Evolutionary conservation across 352 stramenopile species (phyloP).

Genomic region (Globisporangium parvum): DNA sequence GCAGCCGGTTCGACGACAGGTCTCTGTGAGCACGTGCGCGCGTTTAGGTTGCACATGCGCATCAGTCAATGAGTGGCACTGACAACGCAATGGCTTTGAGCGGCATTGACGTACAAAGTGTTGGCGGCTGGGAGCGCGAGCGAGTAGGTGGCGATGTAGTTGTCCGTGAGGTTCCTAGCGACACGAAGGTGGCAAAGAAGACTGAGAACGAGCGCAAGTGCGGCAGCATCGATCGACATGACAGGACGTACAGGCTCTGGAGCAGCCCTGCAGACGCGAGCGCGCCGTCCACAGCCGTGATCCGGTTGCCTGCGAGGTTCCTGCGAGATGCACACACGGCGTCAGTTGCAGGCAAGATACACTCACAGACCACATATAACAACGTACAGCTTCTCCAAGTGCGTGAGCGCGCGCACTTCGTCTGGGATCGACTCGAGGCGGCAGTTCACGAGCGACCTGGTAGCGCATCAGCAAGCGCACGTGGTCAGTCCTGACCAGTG

Average conservation of each 20-base stretch:
- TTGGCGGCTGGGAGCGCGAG: conserved; percentile 27
- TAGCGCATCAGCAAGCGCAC: background rate
- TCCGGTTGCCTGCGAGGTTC: conserved; percentile 40
- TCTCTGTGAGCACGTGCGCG: conserved; percentile 33
- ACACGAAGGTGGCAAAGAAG: background rate
- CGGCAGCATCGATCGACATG: background rate
- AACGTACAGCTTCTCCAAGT: conserved; percentile 43
- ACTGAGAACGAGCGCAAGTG: background rate
- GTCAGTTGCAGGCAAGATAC: background rate
- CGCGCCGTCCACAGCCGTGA: conserved; percentile 23
- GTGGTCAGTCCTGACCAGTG: background rate
- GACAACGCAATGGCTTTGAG: too few species aligned
- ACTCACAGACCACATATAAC: background rate
- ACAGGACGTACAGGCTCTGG: conserved; percentile 29
- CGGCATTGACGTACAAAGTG: conserved; percentile 27
- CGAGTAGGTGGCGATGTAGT: conserved; percentile 32
- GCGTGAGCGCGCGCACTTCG: conserved; percentile 34
- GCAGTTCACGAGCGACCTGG: conserved; percentile 41
- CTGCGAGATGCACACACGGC: conserved; percentile 20
- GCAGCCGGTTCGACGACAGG: conserved; percentile 43
- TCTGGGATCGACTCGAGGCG: conserved; percentile 33
- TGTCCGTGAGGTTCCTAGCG: conserved; percentile 51
- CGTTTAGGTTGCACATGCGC: too few species aligned
- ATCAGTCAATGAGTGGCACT: too few species aligned
- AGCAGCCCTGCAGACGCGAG: conserved; percentile 27